Evolutionary conservation across 305 asterid genomes (phyloP).

Genomic region (Solanum hybrid): DNA sequence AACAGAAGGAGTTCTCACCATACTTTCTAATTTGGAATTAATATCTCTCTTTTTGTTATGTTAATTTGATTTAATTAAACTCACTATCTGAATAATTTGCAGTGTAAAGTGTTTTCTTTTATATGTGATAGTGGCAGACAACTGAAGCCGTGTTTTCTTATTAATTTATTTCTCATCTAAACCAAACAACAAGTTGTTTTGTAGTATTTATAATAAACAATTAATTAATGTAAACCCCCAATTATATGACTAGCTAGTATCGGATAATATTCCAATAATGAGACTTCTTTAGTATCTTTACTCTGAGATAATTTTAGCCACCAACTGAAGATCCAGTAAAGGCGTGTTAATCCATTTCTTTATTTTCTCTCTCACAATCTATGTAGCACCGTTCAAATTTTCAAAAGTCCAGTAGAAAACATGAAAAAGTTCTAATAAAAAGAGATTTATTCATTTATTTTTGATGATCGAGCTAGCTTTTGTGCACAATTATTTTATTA

Average conservation of each 20-base stretch:
- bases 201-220: too few relatives aligned
- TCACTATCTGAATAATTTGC: background rate
- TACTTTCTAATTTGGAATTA: conserved; percentile 1
- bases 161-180: background rate
- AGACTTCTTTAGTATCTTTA: background rate
- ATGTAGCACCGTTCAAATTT: background rate
- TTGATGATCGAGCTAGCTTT: too few relatives aligned
- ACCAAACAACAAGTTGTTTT: too few relatives aligned
- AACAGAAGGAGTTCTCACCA: conserved; percentile 24
- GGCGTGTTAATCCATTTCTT: background rate
- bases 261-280: background rate
- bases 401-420: background rate
- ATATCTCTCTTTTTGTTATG: background rate
- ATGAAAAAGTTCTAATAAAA: too few relatives aligned
- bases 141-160: background rate
- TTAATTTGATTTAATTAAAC: background rate
- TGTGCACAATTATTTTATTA: too few relatives aligned
- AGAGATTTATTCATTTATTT: too few relatives aligned
- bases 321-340: background rate
- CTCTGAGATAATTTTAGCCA: background rate
- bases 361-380: background rate
- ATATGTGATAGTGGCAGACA: background rate
- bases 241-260: too few relatives aligned
- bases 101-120: background rate
- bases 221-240: too few relatives aligned